These are phyloP conservation scores for Nephelium lappaceum DNA, from an alignment of 345 rosid species.

Conservation along the genomic window DNA sequence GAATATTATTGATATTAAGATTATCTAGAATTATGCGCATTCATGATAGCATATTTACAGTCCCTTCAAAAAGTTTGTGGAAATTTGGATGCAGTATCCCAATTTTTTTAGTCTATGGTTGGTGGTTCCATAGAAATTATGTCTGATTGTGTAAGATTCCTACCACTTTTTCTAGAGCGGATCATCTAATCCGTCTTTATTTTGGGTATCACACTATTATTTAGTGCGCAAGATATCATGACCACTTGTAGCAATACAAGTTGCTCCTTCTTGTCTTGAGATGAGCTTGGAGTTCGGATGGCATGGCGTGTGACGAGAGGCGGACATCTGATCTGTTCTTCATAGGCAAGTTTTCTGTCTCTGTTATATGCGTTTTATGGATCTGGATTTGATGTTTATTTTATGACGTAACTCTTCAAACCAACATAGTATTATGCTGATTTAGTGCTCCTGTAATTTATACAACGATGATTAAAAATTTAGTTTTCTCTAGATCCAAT, in stretches of 20 bases:
- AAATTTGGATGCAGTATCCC: neutral
- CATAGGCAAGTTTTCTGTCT: conserved; percentile 64
- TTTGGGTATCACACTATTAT: conserved; percentile 17
- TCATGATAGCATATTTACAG: neutral
- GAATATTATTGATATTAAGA: conserved; percentile 8
- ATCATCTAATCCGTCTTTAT: conserved; percentile 15
- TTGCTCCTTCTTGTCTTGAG: conserved; percentile 29
- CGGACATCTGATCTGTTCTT: conserved; percentile 33
- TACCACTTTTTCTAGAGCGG: neutral
- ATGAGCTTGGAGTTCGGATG: conserved; percentile 26
- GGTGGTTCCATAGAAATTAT: conserved; percentile 5
- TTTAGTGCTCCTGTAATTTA: conserved; percentile 18
- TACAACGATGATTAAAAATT: conserved; percentile 17
- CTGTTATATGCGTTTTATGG: conserved; percentile 34
- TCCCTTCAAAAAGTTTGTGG: conserved; percentile 8
- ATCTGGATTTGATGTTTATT: conserved; percentile 27
- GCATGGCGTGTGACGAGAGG: conserved; percentile 35
- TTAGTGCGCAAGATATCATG: conserved; percentile 17
- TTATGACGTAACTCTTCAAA: conserved; percentile 23
- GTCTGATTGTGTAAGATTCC: neutral
- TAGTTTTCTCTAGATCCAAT: conserved; percentile 16
- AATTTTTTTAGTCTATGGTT: neutral
- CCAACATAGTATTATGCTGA: conserved; percentile 5
- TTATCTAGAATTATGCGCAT: neutral
- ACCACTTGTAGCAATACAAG: conserved; percentile 16